These are phyloP conservation scores for Leishmania lainsoni DNA, from an alignment of 208 protist species.

Conservation along the genomic window DNA sequence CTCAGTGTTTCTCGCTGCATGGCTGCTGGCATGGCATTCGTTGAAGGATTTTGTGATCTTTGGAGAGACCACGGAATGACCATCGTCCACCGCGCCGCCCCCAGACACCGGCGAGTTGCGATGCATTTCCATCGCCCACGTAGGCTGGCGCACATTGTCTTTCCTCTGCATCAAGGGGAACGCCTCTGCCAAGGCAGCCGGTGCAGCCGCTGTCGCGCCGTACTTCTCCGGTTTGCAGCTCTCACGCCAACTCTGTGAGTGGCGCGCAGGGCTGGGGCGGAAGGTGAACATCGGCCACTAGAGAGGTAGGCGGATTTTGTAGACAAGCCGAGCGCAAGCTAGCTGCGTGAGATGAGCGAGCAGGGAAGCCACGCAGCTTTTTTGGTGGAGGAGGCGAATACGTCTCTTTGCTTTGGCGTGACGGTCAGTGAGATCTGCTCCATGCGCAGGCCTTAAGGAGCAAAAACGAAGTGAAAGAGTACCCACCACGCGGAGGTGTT, in stretches of 20 bases:
- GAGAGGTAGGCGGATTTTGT: conserved; percentile 13
- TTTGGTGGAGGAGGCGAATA: neutral
- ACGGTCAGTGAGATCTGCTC: neutral
- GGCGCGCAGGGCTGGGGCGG: conserved; percentile 3
- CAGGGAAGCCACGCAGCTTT: neutral
- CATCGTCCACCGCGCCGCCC: neutral
- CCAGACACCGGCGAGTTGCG: neutral
- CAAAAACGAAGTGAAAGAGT: neutral
- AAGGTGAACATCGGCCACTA: neutral
- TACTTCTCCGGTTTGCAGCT: neutral
- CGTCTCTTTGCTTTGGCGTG: neutral
- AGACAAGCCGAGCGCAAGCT: too few species aligned
- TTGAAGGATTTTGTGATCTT: neutral
- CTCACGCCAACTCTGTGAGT: neutral
- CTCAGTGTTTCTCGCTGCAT: conserved; percentile 1
- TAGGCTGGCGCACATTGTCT: conserved; percentile 10
- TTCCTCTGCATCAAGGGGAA: neutral
- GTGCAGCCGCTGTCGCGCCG: neutral
- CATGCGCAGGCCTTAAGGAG: neutral
- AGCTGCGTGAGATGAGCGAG: neutral
- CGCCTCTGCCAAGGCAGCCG: neutral
- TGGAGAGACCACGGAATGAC: neutral
- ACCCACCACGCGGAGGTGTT: neutral
- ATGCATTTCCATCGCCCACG: conserved; percentile 9
- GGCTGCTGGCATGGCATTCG: neutral